Percentiles rank a stretch among this genome's conserved stretches.
These are phyloP conservation scores for Cubamyces sp. DNA, from an alignment of 768 basidiomycete species.

Conservation along the genomic window DNA sequence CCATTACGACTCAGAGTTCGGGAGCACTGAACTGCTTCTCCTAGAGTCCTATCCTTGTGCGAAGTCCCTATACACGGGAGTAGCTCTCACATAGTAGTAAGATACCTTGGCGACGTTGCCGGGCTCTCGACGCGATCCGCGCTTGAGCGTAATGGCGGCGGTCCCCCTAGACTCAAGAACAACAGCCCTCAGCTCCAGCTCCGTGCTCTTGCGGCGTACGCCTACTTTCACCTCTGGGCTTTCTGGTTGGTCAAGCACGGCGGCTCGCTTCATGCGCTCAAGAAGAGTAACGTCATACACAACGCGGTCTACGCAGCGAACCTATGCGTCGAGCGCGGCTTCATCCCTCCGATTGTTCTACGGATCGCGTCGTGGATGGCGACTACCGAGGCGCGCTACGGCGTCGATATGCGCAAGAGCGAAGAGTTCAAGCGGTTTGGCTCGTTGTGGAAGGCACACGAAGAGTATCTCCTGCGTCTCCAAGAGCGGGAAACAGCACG, in stretches of 20 bases:
- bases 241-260: background rate
- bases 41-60: conserved; percentile 1
- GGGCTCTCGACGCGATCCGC: background rate
- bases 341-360: conserved; percentile 4
- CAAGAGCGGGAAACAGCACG: background rate
- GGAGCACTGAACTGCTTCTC: background rate
- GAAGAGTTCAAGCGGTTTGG: background rate
- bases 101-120: background rate
- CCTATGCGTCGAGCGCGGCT: background rate
- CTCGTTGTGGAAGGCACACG: conserved; percentile 4
- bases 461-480: background rate
- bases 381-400: conserved; percentile 1
- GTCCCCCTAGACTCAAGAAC: background rate
- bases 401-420: conserved; percentile 3
- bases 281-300: background rate
- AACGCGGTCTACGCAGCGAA: conserved; percentile 8
- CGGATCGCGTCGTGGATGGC: conserved; percentile 8
- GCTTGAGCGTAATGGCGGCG: background rate
- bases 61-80: background rate
- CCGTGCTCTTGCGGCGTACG: conserved; percentile 8
- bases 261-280: background rate
- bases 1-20: background rate
- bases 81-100: background rate
- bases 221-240: conserved; percentile 2
- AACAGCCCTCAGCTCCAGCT: background rate